Conservation (phyloP, 2,329 filamentous ascomycete species). For the Colletotrichum falcatum region DNA sequence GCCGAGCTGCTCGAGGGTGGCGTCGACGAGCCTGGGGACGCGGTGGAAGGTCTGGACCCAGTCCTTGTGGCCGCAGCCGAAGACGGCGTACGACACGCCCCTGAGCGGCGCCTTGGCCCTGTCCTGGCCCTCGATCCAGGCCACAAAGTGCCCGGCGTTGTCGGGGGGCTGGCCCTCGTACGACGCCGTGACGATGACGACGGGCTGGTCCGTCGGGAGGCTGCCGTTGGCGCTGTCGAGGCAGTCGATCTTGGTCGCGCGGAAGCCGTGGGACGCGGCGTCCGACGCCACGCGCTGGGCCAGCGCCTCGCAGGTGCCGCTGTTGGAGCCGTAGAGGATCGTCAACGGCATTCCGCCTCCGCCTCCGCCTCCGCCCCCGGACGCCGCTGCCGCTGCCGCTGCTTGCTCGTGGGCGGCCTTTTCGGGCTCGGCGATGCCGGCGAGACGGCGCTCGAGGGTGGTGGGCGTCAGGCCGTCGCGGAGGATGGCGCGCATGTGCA, state of each 20-base stretch:
- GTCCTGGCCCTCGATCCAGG: conserved; percentile 68
- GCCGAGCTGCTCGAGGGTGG: conserved; percentile 57
- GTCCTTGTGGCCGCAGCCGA: conserved; percentile 70
- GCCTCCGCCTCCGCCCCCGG: conserved; percentile 34
- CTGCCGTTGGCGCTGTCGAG: conserved; percentile 69
- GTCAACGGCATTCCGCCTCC: conserved; percentile 57
- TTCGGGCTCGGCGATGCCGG: conserved; percentile 46
- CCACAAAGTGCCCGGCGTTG: conserved; percentile 74
- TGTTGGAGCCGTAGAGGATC: conserved; percentile 77
- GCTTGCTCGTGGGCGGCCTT: not conserved
- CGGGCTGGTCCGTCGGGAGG: conserved; percentile 67
- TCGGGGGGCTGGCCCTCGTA: conserved; percentile 80
- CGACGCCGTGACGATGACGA: conserved; percentile 73
- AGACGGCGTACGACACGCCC: conserved; percentile 72
- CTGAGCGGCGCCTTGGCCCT: conserved; percentile 57
- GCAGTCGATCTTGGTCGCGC: conserved; percentile 60
- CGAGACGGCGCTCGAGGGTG: conserved; percentile 60
- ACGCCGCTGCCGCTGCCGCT: conserved; percentile 25
- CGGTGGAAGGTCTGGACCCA: conserved; percentile 74
- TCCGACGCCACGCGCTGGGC: conserved; percentile 70
- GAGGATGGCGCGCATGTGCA: conserved; percentile 68
- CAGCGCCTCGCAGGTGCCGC: conserved; percentile 75
- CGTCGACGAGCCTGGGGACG: conserved; percentile 73
- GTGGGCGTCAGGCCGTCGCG: conserved; percentile 55
- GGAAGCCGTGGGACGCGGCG: conserved; percentile 67